Evolutionary conservation across 2,329 filamentous ascomycete species (phyloP).

Genomic region (Aspergillus sp.): DNA sequence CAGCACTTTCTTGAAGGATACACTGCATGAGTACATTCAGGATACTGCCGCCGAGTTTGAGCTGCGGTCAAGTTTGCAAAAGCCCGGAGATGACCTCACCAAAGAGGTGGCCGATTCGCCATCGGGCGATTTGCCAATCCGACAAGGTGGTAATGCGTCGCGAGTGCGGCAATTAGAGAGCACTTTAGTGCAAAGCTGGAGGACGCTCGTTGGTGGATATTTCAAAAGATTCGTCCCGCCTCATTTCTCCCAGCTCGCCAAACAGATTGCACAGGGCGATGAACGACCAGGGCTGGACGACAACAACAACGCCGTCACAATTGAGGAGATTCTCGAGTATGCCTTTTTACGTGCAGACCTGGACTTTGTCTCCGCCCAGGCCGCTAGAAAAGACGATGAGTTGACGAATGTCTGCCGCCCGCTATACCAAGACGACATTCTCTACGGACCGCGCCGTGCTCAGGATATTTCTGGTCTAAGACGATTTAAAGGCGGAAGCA

Average conservation of each 20-base stretch:
- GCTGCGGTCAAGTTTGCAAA: constrained; percentile 73
- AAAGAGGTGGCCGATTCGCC: constrained; percentile 20
- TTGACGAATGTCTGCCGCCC: constrained; percentile 73
- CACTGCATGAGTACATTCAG: constrained; percentile 88
- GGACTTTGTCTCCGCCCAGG: constrained; percentile 90
- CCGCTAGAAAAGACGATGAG: constrained; percentile 76
- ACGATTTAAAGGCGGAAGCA: constrained; percentile 92
- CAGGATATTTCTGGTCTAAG: constrained; percentile 70
- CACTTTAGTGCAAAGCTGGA: constrained; percentile 76
- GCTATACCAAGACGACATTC: constrained; percentile 81
- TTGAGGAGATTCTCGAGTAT: constrained; percentile 73
- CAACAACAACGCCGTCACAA: constrained; percentile 43
- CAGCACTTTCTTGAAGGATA: constrained; percentile 81
- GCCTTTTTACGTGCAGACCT: constrained; percentile 92
- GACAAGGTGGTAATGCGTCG: constrained; percentile 58
- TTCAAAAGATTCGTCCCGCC: constrained; percentile 87
- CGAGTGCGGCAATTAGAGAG: constrained; percentile 72
- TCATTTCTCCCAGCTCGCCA: constrained; percentile 64
- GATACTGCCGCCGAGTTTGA: constrained; percentile 76
- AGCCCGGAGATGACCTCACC: constrained; percentile 25
- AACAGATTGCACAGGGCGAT: constrained; percentile 33
- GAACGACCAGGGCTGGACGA: constrained; percentile 30
- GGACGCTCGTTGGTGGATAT: constrained; percentile 86
- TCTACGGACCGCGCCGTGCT: constrained; percentile 64
- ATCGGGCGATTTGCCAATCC: constrained; percentile 49